Percentiles rank a stretch among this genome's conserved stretches.
Evolutionary conservation across 2,329 filamentous ascomycete genomes (phyloP).

Genomic region (Cercospora sojina): DNA sequence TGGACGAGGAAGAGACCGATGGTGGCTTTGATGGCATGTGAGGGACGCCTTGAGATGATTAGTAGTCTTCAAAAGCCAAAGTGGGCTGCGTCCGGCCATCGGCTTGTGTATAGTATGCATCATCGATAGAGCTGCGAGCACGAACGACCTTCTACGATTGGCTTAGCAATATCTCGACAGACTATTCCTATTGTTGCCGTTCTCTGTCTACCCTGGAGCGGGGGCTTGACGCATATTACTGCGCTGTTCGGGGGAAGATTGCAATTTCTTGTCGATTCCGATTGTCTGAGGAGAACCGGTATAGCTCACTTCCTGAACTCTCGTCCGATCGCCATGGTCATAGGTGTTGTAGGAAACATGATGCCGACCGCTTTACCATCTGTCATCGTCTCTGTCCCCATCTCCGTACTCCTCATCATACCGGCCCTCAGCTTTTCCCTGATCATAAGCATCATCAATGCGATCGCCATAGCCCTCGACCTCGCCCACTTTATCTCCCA

Average conservation of each 20-base stretch:
- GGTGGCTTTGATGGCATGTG: conserved; percentile 83
- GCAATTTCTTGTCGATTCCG: background rate
- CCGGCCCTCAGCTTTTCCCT: conserved; percentile 40
- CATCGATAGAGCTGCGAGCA: conserved; percentile 16
- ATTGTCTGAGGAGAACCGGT: background rate
- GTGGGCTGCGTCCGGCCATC: conserved; percentile 41
- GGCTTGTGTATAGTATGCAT: conserved; percentile 5
- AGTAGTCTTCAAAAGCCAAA: background rate
- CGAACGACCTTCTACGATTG: conserved; percentile 3
- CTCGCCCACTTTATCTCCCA: conserved; percentile 45
- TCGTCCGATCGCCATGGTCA: background rate
- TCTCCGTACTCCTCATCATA: conserved; percentile 18
- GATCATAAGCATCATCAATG: conserved; percentile 47
- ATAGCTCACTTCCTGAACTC: background rate
- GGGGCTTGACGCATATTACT: too few species aligned
- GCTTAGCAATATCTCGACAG: background rate
- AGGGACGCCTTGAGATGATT: background rate
- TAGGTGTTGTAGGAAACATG: background rate
- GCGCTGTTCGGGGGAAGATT: too few species aligned
- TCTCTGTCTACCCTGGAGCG: background rate
- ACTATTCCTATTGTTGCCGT: background rate
- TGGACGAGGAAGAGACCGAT: conserved; percentile 68
- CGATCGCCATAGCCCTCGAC: conserved; percentile 42
- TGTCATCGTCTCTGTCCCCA: conserved; percentile 12
- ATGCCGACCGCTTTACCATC: background rate